A percentile compares a stretch with the other conserved stretches of the same genome.
phyloP scores from a whole-genome alignment of 495 filamentous ascomycete species.

The Trichocladium uniseriatum region DNA sequence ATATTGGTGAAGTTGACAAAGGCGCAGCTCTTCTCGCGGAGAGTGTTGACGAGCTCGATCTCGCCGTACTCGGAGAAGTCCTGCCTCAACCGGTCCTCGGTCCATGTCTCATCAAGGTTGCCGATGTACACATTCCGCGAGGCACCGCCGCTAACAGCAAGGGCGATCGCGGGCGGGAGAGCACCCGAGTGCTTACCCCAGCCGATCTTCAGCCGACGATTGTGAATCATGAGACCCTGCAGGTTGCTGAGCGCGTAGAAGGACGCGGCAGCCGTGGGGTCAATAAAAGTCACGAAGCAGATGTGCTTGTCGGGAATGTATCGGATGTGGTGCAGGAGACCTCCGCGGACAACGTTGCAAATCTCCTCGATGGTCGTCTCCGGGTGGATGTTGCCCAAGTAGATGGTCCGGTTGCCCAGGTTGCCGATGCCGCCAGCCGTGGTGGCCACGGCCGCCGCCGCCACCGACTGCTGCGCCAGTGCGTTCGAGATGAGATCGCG shows the following conservation, averaged over 20 bases:
- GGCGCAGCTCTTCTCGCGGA: constrained; percentile 97
- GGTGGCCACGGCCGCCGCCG: constrained; percentile 91
- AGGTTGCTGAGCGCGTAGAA: constrained; percentile 97
- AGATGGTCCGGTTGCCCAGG: constrained; percentile 93
- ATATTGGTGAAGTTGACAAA: constrained; percentile 99
- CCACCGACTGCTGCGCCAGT: constrained; percentile 93
- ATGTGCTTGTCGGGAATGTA: constrained; percentile 99
- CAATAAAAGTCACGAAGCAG: constrained; percentile 98
- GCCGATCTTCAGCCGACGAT: constrained; percentile 92
- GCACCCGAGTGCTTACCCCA: constrained; percentile 99
- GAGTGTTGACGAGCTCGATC: constrained; percentile 92
- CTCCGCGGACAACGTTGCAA: constrained; percentile 91
- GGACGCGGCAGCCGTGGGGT: constrained; percentile 92
- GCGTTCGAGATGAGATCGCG: constrained; percentile 93
- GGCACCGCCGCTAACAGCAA: constrained; percentile 91
- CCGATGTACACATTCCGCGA: constrained; percentile 97
- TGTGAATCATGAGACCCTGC: constrained; percentile 98
- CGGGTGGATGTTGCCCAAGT: constrained; percentile 96
- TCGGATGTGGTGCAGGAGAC: constrained; percentile 90
- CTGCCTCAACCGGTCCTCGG: constrained; percentile 86
- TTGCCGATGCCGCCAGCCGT: constrained; percentile 95
- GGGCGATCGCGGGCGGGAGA: constrained; percentile 88
- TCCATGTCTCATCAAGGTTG: constrained; percentile 95
- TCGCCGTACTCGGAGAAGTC: constrained; percentile 98
- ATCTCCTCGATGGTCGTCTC: constrained; percentile 98